These are phyloP conservation scores for Juncus inflexus DNA, from an alignment of 176 grass and related monocot species.

Conservation along the genomic window DNA sequence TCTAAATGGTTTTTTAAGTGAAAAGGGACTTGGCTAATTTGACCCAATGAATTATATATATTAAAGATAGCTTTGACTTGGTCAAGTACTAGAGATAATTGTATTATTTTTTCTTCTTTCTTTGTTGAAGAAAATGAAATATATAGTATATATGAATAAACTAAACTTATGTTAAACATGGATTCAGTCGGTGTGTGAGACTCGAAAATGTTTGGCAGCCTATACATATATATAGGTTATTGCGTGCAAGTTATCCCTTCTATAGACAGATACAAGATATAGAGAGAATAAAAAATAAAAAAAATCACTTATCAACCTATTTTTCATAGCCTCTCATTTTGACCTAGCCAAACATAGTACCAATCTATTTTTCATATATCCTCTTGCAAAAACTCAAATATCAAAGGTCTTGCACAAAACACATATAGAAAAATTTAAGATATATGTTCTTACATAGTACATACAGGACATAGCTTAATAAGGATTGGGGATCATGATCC, in stretches of 20 bases:
- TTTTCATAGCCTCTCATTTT: too few relatives aligned
- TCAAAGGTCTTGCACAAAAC: too few relatives aligned
- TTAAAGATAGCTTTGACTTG: not conserved
- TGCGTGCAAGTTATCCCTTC: slow-evolving; percentile 22
- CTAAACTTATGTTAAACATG: not conserved
- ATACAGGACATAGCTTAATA: too few relatives aligned
- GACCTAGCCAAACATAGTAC: too few relatives aligned
- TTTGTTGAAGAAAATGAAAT: not conserved
- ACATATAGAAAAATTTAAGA: too few relatives aligned
- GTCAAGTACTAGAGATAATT: not conserved
- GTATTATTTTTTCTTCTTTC: not conserved
- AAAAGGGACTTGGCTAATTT: not conserved
- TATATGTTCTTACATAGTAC: too few relatives aligned
- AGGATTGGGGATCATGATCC: too few relatives aligned
- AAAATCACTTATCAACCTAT: not conserved
- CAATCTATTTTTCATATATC: too few relatives aligned
- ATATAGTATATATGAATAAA: too few relatives aligned
- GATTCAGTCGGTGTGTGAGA: slow-evolving; percentile 14
- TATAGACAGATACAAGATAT: not conserved
- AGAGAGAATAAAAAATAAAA: not conserved
- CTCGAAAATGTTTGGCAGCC: slow-evolving; percentile 25
- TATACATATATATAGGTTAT: slow-evolving; percentile 20
- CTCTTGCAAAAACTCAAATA: too few relatives aligned
- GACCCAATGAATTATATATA: not conserved
- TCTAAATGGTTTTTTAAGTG: not conserved